Conservation (phyloP, 2,329 filamentous ascomycete species). For the Talaromyces pinophilus region DNA sequence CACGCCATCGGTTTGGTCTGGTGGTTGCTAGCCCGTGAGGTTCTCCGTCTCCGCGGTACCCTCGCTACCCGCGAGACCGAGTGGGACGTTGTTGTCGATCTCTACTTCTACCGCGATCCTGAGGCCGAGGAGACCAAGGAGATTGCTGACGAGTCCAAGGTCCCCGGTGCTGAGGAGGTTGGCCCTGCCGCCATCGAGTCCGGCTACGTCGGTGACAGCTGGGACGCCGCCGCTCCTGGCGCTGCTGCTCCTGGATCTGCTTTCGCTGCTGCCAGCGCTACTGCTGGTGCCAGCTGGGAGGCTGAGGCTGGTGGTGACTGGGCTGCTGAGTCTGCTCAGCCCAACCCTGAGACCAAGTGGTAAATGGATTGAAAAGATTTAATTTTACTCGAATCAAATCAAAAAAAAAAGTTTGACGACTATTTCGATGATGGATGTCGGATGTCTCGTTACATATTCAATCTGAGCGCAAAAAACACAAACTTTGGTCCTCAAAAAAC, state of each 20-base stretch:
- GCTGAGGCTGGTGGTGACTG: constrained; percentile 54
- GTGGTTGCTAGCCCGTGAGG: constrained; percentile 99
- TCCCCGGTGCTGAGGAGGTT: constrained; percentile 79
- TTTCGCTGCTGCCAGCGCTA: constrained; percentile 67
- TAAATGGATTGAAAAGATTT: constrained; percentile 30
- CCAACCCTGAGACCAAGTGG: constrained; percentile 42
- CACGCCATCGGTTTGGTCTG: constrained; percentile 98
- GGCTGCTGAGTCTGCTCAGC: constrained; percentile 52
- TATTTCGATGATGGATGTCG: constrained; percentile 12
- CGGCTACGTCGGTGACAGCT: constrained; percentile 76
- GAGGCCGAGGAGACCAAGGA: constrained; percentile 99
- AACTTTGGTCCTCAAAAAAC: constrained; percentile 4
- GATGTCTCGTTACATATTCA: constrained; percentile 13
- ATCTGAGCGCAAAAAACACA: neutral
- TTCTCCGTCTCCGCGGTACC: constrained; percentile 96
- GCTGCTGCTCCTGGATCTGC: constrained; percentile 65
- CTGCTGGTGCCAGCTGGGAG: constrained; percentile 70
- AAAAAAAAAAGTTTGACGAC: constrained; percentile 17
- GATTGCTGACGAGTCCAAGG: constrained; percentile 76
- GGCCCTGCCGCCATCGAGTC: constrained; percentile 75
- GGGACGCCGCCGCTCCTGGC: constrained; percentile 71
- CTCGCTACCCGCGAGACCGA: constrained; percentile 93
- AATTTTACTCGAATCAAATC: constrained; percentile 3
- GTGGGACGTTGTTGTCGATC: constrained; percentile 99
- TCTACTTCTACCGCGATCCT: constrained; percentile 99